Evolutionary conservation across 805 yeast genomes (phyloP).

Genomic region (Wickerhamomyces sydowiorum): DNA sequence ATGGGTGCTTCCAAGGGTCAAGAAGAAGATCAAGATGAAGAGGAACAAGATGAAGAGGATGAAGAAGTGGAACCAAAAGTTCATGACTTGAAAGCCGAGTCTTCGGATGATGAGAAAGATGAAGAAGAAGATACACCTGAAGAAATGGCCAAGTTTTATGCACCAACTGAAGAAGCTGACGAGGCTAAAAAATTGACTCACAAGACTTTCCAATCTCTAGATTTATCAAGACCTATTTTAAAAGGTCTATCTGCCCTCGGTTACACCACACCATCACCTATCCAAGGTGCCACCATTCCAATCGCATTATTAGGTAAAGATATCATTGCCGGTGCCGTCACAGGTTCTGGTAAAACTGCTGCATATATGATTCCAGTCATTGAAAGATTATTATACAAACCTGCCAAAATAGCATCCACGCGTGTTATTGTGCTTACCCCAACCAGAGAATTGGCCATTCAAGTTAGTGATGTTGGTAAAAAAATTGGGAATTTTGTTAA

Average conservation of each 20-base stretch:
- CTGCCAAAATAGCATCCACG: slow-evolving; percentile 79
- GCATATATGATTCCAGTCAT: slow-evolving; percentile 95
- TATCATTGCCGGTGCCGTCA: slow-evolving; percentile 97
- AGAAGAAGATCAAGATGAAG: slow-evolving; percentile 25
- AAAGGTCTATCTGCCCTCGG: slow-evolving; percentile 79
- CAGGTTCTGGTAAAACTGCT: slow-evolving; percentile 99
- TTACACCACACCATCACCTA: slow-evolving; percentile 85
- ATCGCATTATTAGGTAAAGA: slow-evolving; percentile 91
- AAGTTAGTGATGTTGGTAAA: slow-evolving; percentile 89
- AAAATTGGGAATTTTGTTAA: slow-evolving; percentile 73
- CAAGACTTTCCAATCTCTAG: slow-evolving; percentile 66
- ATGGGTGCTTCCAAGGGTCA: slow-evolving; percentile 26
- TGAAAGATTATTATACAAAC: slow-evolving; percentile 86
- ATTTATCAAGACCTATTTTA: slow-evolving; percentile 84
- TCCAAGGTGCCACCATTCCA: slow-evolving; percentile 91
- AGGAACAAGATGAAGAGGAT: slow-evolving; percentile 28
- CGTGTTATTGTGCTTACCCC: slow-evolving; percentile 91
- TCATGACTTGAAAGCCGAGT: slow-evolving; percentile 23
- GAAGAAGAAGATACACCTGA: slow-evolving; percentile 66
- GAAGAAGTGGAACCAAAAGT: slow-evolving; percentile 25
- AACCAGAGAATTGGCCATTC: slow-evolving; percentile 96
- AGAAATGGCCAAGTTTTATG: slow-evolving; percentile 76
- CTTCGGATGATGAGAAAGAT: slow-evolving; percentile 31
- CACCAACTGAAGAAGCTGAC: slow-evolving; percentile 47
- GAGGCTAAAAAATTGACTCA: slow-evolving; percentile 49